A percentile compares a stretch with the other conserved stretches of the same genome.
Conservation (phyloP, 2,329 filamentous ascomycete genomes). For the Pseudocercospora fuligena region DNA sequence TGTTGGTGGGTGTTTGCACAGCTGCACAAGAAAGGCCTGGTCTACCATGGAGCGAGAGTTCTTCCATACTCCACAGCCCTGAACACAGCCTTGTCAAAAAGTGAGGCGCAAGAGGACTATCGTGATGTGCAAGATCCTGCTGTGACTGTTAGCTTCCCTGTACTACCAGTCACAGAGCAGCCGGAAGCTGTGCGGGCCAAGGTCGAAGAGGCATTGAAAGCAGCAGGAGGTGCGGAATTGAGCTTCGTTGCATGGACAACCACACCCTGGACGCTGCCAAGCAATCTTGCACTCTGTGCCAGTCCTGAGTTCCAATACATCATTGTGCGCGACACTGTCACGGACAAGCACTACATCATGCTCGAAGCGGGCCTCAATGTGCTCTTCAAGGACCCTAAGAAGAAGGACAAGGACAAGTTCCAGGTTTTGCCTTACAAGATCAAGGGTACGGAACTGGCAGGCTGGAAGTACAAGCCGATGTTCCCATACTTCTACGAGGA, state of each 20-base stretch:
- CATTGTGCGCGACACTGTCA: slow-evolving; percentile 82
- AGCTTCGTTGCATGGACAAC: slow-evolving; percentile 87
- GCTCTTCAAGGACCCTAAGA: slow-evolving; percentile 93
- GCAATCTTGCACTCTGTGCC: slow-evolving; percentile 75
- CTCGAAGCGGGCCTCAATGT: slow-evolving; percentile 80
- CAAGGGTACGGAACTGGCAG: slow-evolving; percentile 81
- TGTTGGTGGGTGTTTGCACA: slow-evolving; percentile 98
- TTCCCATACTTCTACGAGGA: slow-evolving; percentile 90
- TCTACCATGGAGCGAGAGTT: slow-evolving; percentile 88
- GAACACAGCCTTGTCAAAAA: slow-evolving; percentile 88
- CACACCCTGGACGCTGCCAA: slow-evolving; percentile 84
- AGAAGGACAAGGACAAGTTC: slow-evolving; percentile 93
- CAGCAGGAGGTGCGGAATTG: slow-evolving; percentile 58
- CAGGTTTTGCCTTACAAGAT: slow-evolving; percentile 75
- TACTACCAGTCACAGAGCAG: slow-evolving; percentile 54
- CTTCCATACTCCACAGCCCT: slow-evolving; percentile 95
- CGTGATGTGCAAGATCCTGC: slow-evolving; percentile 91
- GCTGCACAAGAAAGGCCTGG: slow-evolving; percentile 83
- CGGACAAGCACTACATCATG: slow-evolving; percentile 82
- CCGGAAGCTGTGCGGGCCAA: slow-evolving; percentile 35
- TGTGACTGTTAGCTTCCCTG: slow-evolving; percentile 84
- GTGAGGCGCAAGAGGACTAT: slow-evolving; percentile 94
- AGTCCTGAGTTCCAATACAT: slow-evolving; percentile 86
- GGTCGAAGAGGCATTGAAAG: slow-evolving; percentile 38
- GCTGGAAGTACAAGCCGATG: slow-evolving; percentile 85